Evolutionary conservation across 2,329 filamentous ascomycete genomes (phyloP).

Genomic region (Colletotrichum salicis): DNA sequence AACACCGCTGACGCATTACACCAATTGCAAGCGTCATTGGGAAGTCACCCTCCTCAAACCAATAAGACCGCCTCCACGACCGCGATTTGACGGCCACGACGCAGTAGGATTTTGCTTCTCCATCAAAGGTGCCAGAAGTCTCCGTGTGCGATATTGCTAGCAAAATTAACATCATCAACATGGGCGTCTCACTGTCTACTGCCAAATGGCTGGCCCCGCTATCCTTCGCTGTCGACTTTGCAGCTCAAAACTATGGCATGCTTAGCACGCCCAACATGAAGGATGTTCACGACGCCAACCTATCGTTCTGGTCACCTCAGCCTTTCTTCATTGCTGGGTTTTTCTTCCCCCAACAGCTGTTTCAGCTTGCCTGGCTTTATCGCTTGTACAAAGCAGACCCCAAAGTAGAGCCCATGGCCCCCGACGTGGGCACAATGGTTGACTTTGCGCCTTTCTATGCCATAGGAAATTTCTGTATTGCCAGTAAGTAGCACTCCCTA

Average conservation of each 20-base stretch:
- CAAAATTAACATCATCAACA: constrained; percentile 38
- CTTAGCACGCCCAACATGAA: constrained; percentile 67
- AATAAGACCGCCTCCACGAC: neutral
- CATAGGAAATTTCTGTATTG: constrained; percentile 68
- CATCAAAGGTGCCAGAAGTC: neutral
- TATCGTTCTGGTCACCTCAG: constrained; percentile 68
- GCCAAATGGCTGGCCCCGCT: constrained; percentile 64
- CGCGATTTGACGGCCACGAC: neutral
- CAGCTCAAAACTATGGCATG: constrained; percentile 69
- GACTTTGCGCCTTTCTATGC: constrained; percentile 66
- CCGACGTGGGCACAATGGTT: constrained; percentile 59
- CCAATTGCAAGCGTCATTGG: neutral
- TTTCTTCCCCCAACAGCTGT: constrained; percentile 70
- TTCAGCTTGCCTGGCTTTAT: constrained; percentile 68
- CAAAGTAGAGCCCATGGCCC: constrained; percentile 47
- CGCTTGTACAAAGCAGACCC: constrained; percentile 61
- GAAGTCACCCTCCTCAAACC: neutral
- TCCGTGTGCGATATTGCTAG: neutral
- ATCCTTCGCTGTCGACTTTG: constrained; percentile 67
- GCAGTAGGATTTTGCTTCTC: neutral
- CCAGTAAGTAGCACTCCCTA: constrained; percentile 51
- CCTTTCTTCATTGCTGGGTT: constrained; percentile 69
- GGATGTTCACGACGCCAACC: constrained; percentile 66
- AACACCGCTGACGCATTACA: neutral
- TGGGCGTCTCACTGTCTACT: constrained; percentile 65